Evolutionary conservation across 2,329 filamentous ascomycete genomes (phyloP).

Genomic region (Colletotrichum zoysiae): DNA sequence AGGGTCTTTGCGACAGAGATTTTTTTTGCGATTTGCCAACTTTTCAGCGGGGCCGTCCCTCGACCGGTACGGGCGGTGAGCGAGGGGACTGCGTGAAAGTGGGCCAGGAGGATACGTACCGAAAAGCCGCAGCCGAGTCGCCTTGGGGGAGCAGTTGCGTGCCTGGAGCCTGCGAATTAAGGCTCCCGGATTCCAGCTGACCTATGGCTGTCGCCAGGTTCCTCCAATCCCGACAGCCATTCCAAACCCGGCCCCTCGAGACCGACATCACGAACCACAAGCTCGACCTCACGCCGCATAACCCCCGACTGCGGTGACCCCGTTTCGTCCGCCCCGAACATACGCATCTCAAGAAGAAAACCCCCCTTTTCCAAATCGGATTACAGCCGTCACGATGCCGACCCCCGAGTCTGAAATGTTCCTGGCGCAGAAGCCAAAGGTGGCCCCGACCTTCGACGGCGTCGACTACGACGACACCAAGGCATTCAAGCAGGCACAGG

Average conservation of each 20-base stretch:
- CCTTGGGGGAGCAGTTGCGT: conserved; percentile 5
- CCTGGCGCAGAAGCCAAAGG: conserved; percentile 85
- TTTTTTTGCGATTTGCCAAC: conserved; percentile 41
- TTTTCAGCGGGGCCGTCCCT: conserved; percentile 38
- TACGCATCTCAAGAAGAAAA: background rate
- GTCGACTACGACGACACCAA: conserved; percentile 89
- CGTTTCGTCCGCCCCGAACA: conserved; percentile 16
- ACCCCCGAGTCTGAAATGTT: conserved; percentile 86
- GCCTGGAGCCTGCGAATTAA: conserved; percentile 39
- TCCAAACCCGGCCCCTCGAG: conserved; percentile 28
- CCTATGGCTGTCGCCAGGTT: conserved; percentile 26
- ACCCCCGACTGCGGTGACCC: conserved; percentile 25
- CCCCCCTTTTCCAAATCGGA: background rate
- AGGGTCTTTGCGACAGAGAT: conserved; percentile 42
- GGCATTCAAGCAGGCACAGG: conserved; percentile 84
- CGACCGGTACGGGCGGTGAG: conserved; percentile 39
- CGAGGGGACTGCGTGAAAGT: conserved; percentile 11
- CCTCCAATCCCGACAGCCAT: conserved; percentile 32
- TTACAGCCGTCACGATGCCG: conserved; percentile 69
- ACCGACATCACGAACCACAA: conserved; percentile 31
- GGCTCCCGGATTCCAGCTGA: conserved; percentile 37
- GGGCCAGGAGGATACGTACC: conserved; percentile 30
- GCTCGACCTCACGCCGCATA: conserved; percentile 29
- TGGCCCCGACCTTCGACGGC: conserved; percentile 85
- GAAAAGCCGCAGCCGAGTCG: conserved; percentile 14